A percentile compares a stretch with the other conserved stretches of the same genome.
Conservation (phyloP, 2,329 filamentous ascomycete species). For the Sporothrix brunneoviolacea region DNA sequence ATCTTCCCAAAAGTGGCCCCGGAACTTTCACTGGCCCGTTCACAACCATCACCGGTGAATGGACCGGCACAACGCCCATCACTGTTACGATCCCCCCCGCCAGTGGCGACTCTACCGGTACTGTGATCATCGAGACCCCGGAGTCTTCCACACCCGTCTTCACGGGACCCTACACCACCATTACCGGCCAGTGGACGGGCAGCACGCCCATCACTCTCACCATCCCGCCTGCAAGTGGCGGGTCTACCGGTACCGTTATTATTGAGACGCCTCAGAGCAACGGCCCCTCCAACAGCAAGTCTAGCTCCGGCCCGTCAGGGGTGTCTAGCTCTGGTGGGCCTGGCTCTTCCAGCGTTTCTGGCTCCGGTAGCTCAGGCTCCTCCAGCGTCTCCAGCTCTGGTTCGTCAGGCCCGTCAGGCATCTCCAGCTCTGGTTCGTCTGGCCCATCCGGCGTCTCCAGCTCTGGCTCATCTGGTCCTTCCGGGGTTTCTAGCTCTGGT, state of each 20-base stretch:
- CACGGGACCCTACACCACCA: constrained; percentile 5
- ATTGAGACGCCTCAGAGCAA: constrained; percentile 1
- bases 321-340: too few relatives aligned
- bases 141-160: neutral
- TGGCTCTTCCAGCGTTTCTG: too few relatives aligned
- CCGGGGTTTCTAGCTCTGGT: neutral
- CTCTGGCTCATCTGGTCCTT: neutral
- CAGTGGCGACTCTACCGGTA: neutral
- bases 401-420: too few relatives aligned
- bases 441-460: neutral
- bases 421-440: too few relatives aligned
- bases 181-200: constrained; percentile 4
- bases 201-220: neutral
- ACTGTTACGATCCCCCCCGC: constrained; percentile 15
- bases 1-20: too few relatives aligned
- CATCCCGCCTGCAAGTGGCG: neutral
- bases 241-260: constrained; percentile 3
- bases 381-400: too few relatives aligned
- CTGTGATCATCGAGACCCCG: neutral
- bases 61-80: constrained; percentile 12
- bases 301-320: too few relatives aligned
- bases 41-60: constrained; percentile 18
- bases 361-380: neutral
- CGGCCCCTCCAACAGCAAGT: too few relatives aligned
- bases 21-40: constrained; percentile 16